Conservation (phyloP, 164 flowering plant species). For the Echeveria elegans region DNA sequence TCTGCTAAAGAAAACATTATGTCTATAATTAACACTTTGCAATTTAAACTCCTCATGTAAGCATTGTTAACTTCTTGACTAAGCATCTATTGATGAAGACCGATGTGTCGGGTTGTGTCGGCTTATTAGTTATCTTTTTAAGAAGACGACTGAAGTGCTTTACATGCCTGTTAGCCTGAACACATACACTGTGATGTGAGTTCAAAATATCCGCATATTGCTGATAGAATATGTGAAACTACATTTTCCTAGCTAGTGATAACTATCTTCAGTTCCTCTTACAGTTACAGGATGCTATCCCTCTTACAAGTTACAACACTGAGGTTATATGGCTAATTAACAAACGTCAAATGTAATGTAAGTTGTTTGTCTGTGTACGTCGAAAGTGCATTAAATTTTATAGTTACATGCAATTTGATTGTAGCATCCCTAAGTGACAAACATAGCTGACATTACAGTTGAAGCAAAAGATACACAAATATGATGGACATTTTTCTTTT, state of each 20-base stretch:
- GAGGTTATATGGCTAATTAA: neutral
- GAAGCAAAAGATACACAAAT: slow-evolving; percentile 4
- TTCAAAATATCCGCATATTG: neutral
- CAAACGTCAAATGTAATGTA: neutral
- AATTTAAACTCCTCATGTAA: too few relatives aligned
- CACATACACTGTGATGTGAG: too few relatives aligned
- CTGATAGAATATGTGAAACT: neutral
- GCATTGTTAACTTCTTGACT: too few relatives aligned
- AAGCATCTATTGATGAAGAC: neutral
- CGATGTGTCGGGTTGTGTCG: too few relatives aligned
- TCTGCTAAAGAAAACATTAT: too few relatives aligned
- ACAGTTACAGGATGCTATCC: neutral
- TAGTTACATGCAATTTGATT: slow-evolving; percentile 1
- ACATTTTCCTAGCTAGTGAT: neutral
- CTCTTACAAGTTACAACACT: neutral
- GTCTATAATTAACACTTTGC: too few relatives aligned
- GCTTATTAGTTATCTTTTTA: too few relatives aligned
- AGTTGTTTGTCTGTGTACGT: neutral
- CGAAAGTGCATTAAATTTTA: neutral
- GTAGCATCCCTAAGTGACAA: neutral
- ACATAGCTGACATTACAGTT: neutral
- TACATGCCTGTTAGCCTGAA: too few relatives aligned
- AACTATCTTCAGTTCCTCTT: neutral
- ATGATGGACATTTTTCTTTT: slow-evolving; percentile 2
- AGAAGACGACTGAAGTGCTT: too few relatives aligned